These are phyloP conservation scores for Umbellularia californica DNA, from an alignment of 164 flowering plant genomes.

Conservation along the genomic window DNA sequence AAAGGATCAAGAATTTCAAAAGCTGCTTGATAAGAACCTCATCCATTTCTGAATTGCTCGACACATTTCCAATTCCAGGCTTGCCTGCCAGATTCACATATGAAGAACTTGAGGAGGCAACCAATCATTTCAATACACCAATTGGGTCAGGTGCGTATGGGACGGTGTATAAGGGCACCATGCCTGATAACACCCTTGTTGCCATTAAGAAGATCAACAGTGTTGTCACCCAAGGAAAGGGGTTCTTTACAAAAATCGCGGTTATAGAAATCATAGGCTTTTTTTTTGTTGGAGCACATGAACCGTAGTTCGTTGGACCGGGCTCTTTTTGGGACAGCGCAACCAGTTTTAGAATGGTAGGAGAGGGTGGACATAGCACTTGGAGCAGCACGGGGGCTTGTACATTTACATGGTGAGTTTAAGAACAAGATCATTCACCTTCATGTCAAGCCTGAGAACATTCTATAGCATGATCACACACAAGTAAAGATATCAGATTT, in stretches of 20 bases:
- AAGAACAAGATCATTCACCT: constrained; percentile 79
- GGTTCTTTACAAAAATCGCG: constrained; percentile 79
- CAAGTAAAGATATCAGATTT: constrained; percentile 87
- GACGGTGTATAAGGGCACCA: constrained; percentile 62
- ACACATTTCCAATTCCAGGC: constrained; percentile 63
- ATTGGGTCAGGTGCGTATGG: constrained; percentile 91
- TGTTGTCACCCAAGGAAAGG: constrained; percentile 61
- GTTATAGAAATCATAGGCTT: too few relatives aligned
- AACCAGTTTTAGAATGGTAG: constrained; percentile 70
- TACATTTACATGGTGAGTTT: constrained; percentile 77
- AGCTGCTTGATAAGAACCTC: constrained; percentile 25
- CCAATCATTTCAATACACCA: constrained; percentile 47
- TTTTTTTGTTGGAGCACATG: constrained; percentile 91
- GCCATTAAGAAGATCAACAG: constrained; percentile 80
- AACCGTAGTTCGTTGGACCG: constrained; percentile 71
- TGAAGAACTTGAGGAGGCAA: constrained; percentile 61
- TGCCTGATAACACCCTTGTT: constrained; percentile 58
- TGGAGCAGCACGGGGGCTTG: constrained; percentile 83
- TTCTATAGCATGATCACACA: constrained; percentile 60
- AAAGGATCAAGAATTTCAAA: constrained; percentile 26
- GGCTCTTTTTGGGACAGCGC: constrained; percentile 54
- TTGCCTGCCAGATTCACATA: constrained; percentile 64
- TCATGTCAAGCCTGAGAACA: constrained; percentile 86
- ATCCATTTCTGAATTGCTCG: constrained; percentile 39
- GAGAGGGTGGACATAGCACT: constrained; percentile 77